Evolutionary conservation across 345 rosid species (phyloP).

Genomic region (Abelmoschus esculentus): DNA sequence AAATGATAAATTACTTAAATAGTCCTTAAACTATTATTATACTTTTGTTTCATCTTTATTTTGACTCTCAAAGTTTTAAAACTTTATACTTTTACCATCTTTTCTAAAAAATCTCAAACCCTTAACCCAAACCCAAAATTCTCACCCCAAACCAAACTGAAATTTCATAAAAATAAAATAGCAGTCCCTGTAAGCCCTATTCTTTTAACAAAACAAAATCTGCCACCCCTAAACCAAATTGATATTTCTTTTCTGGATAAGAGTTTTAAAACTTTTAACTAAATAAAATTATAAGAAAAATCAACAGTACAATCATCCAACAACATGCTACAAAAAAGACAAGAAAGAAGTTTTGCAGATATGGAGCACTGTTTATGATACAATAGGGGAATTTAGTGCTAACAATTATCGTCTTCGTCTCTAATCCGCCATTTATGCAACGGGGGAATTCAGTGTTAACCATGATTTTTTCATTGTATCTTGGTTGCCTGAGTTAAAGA

Average conservation of each 20-base stretch:
- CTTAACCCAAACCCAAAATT: too few relatives aligned
- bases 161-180: background rate
- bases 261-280: conserved; percentile 12
- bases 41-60: too few relatives aligned
- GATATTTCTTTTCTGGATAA: background rate
- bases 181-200: background rate
- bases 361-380: conserved; percentile 34
- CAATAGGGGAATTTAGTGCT: too few relatives aligned
- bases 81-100: too few relatives aligned
- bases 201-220: conserved; percentile 19
- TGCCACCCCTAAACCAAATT: conserved; percentile 15
- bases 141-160: too few relatives aligned
- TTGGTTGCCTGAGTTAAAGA: background rate
- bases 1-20: too few relatives aligned
- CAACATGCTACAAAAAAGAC: conserved; percentile 9
- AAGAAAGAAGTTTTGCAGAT: conserved; percentile 14
- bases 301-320: background rate
- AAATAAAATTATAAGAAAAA: background rate
- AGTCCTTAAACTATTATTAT: too few relatives aligned
- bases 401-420: too few relatives aligned
- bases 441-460: background rate
- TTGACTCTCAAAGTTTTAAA: too few relatives aligned
- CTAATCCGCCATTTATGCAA: background rate
- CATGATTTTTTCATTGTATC: background rate
- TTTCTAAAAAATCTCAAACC: too few relatives aligned